Evolutionary conservation across 441 rosid genomes (phyloP), one percentile per base, ranked within the genome.

Genomic region (Isatis lusitanica): DNA sequence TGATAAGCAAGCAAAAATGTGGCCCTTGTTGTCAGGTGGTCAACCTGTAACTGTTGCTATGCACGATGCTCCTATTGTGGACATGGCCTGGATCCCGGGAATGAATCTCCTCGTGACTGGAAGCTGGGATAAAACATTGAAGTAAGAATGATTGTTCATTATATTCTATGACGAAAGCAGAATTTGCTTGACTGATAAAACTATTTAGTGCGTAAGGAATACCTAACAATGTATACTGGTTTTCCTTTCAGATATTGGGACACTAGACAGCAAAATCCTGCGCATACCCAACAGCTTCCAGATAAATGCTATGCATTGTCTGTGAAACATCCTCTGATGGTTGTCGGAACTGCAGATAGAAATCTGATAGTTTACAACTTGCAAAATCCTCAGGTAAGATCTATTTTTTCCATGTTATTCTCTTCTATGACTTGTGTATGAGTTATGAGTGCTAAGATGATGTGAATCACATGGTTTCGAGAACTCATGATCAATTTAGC

Each of bases 1-100:
- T 69, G 98, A 95, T 80, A 95, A 95, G 83, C 99, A 92, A 81
- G 99, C 86, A 9, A 95, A 95, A 82, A 92, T 92, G 98, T 95
- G 99, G 99, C 89, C 97, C 58, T 73, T 94, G 63, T 73, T 83
- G 52, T 82, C 97, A 26, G 92, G 97, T 59, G 96, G 91, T 76
- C 99, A 91, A 77, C 84, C 97, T 30, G 80, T 80, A 58, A 93
- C 98, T 70, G 89, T 95, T 42, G 98, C 97, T n/a, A 87, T 88
- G 93, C 99, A 95, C 69, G 98, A 95, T 66, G 95, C 88, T 12
- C 95, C 99, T 26, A 77, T 96, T 69, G 82, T 74, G 71, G 94
- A 87, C 70, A 67, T 96, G 71, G 93, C 97, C 18, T 96, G 99
- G 99, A 87, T 96, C 81, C 92, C 98, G 0, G 97, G 88, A 82